Base-by-base conservation (phyloP, 495 filamentous ascomycete species). In the Aspergillus bridgeri region DNA sequence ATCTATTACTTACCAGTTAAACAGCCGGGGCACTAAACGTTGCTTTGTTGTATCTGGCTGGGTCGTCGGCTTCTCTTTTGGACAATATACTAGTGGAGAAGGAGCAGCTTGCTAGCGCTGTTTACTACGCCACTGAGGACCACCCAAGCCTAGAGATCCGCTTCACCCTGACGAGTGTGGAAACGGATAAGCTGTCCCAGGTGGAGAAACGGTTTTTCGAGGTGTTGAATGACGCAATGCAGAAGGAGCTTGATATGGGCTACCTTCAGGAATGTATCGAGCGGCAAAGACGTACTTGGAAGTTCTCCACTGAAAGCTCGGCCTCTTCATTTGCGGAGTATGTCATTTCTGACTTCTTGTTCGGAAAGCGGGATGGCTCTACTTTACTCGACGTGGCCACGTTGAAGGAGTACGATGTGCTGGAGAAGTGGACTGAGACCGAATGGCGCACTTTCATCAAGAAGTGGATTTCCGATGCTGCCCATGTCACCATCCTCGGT, bases 1-100 rank as follows among this genome's bases (percentile, higher is more conserved):
- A 45, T 18, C 3, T 25, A 8, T 18, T 59, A 50, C 23, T 66
- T 74, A 19, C 71, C 49, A 20, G 19, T 15, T 42, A 52, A 47
- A 62, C 71, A 70, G 81, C 79, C 17, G 83, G 84, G 1, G 95
- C 92, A 18, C 61, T 97, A 19, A 86, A 86, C 63, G 83, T 93
- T 44, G 66, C 94, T 5, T 75, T 95, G 43, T 82, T 85, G 15
- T 99, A 98, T 64, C 80, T 99, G 19, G 88, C 89, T 53, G 93
- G 92, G 15, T 98, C 94, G 3, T 94, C 94, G 5, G 90, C 96
- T 2, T 93, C 92, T 2, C 77, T 98, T 15, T 75, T 99, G 18
- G 93, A 98, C 58, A 96, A 96, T 61, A 83, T 83, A 19, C 80
- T 99, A 53, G 94, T 99, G 9, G 95, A 99, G 64, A 92, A 88